phyloP scores from a whole-genome alignment of 352 stramenopile genomes.

The Phytophthora gonapodyides region DNA sequence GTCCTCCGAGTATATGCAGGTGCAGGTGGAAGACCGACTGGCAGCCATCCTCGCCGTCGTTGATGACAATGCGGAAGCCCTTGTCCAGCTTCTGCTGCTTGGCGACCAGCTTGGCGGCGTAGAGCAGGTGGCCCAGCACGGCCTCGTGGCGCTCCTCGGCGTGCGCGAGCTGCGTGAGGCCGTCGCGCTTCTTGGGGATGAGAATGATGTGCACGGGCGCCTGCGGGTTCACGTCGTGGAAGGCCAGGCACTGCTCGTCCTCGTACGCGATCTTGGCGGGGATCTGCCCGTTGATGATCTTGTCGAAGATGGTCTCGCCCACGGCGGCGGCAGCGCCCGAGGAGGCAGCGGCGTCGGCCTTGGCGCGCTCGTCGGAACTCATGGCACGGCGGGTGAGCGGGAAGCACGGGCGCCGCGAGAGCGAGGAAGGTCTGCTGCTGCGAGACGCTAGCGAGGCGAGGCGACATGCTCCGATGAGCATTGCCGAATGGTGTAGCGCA shows the following conservation, averaged over 20 bases:
- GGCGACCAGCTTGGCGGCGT: conserved; percentile 93
- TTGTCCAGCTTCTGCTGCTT: conserved; percentile 91
- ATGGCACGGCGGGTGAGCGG: conserved; percentile 36
- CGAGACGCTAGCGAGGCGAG: conserved; percentile 15
- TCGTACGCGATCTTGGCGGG: conserved; percentile 96
- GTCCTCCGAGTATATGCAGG: conserved; percentile 95
- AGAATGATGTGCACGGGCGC: conserved; percentile 97
- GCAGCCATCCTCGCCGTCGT: conserved; percentile 96
- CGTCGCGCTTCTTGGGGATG: conserved; percentile 96
- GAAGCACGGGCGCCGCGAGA: conserved; percentile 14
- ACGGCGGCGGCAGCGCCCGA: conserved; percentile 43
- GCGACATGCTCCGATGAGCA: conserved; percentile 32
- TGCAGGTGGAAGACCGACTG: conserved; percentile 92
- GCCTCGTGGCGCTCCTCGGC: conserved; percentile 93
- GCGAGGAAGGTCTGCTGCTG: neutral
- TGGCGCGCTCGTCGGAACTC: conserved; percentile 68
- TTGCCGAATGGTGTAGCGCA: conserved; percentile 14
- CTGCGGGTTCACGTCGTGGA: conserved; percentile 97
- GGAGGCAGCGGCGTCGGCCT: conserved; percentile 55
- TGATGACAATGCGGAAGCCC: conserved; percentile 97
- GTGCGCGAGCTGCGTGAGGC: conserved; percentile 91
- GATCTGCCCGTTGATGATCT: conserved; percentile 96
- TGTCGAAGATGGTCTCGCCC: conserved; percentile 97
- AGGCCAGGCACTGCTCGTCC: conserved; percentile 96
- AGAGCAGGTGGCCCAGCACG: conserved; percentile 94